Conservation (phyloP, 352 stramenopile species). For the Aphanomyces stellatus region DNA sequence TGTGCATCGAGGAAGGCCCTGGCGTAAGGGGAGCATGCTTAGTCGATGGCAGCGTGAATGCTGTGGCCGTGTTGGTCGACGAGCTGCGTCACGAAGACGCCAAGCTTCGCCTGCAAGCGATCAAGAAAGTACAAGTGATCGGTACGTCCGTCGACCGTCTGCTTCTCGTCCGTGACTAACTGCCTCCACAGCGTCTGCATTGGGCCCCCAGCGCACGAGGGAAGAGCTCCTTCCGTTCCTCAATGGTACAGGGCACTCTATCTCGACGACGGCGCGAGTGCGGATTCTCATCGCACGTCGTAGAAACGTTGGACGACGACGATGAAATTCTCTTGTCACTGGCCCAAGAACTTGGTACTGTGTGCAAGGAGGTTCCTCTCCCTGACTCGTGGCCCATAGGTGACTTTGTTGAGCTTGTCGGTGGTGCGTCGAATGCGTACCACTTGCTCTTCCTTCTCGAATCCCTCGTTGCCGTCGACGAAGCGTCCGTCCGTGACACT, state of each 20-base stretch:
- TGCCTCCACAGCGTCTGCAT: conserved; percentile 55
- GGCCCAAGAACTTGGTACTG: conserved; percentile 82
- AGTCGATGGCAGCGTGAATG: conserved; percentile 72
- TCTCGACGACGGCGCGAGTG: not conserved
- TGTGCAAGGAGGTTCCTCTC: not conserved
- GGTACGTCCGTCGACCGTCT: conserved; percentile 29
- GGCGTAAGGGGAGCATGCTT: not conserved
- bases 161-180: not conserved
- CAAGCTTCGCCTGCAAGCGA: conserved; percentile 86
- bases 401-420: conserved; percentile 86
- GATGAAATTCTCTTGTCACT: conserved; percentile 96
- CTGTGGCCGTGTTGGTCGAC: conserved; percentile 87
- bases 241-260: conserved; percentile 45
- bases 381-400: conserved; percentile 26
- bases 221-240: conserved; percentile 98
- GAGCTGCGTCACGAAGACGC: conserved; percentile 90
- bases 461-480: conserved; percentile 88
- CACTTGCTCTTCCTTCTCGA: conserved; percentile 93
- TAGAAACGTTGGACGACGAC: conserved; percentile 96
- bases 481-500: conserved; percentile 91
- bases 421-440: conserved; percentile 78
- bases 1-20: not conserved
- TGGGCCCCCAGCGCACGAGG: conserved; percentile 84
- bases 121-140: conserved; percentile 86
- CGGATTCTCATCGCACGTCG: conserved; percentile 17